Base-by-base conservation (phyloP, 1,284 basidiomycete species). In the Melampsora abietis-canadensis region DNA sequence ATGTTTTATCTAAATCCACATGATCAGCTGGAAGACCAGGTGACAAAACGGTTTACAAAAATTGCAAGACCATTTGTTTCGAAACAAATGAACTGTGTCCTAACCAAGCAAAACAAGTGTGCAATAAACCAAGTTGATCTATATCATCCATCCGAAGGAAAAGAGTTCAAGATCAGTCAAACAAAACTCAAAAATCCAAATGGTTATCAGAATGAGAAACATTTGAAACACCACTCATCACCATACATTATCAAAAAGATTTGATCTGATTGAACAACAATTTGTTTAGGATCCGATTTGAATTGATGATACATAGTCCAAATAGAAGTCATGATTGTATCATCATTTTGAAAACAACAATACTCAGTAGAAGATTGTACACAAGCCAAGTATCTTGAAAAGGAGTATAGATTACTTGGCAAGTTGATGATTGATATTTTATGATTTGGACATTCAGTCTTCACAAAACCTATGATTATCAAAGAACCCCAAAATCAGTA, bases 301-400 rank as follows among this genome's bases (percentile, higher is more conserved):
- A 79, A 81, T 48, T 78, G 76, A 34, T 76, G 37, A 75, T 81
- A 80, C 31, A 78, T 69, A 2, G 78, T 76, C 2, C 78, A 66
- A 1, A 81, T 34, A 0, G 78, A 76, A 21, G 64, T 76, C 14
- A 81, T 78, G 47, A 81, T 66, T 69, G 76, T 80, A 76, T 81
- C 80, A 67, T 81, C 80, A 77, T 81, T 80, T 64, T 80, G 80
- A 76, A 80, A 79, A 76, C 76, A 80, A 69, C 80, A 81, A 69
- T 77, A 70, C 19, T 10, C 75, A 75, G 80, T 79, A 0, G 54
- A 12, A 3, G 79, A 68, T 34, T 77, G 75, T 4, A 77, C 51
- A 69, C 80, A 81, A 1, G 79, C 80, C 59, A 81, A 76, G 67
- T 78, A 78, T n/a, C 80, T 78, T 0, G 79, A 76, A 59, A 79